A percentile compares a stretch with the other conserved stretches of the same genome.
These are phyloP conservation scores for Apiospora arundinis DNA, from an alignment of 2,329 filamentous ascomycete species.

Conservation along the genomic window DNA sequence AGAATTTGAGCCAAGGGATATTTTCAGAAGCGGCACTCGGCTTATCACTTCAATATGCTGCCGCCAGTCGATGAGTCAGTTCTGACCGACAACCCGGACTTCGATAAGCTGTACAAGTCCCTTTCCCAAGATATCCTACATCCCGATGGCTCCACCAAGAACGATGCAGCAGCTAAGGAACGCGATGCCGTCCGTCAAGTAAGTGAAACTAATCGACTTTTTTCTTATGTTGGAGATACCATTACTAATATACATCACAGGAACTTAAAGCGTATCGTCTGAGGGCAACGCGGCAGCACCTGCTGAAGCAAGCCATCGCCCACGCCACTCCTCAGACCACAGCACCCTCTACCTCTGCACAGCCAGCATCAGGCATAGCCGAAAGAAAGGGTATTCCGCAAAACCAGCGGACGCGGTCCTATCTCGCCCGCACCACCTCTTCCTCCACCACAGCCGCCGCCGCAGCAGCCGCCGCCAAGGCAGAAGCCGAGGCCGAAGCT, in stretches of 20 bases:
- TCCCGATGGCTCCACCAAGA: constrained; percentile 62
- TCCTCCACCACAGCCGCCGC: constrained; percentile 29
- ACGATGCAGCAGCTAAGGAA: constrained; percentile 56
- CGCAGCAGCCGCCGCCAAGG: background rate
- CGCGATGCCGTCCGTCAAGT: constrained; percentile 53
- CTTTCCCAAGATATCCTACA: constrained; percentile 62
- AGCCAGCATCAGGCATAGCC: constrained; percentile 24
- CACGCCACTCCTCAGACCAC: constrained; percentile 43
- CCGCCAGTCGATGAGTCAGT: constrained; percentile 63
- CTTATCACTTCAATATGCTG: constrained; percentile 50
- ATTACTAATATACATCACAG: constrained; percentile 41
- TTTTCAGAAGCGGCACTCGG: background rate
- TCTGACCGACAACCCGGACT: constrained; percentile 63
- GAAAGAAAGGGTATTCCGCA: constrained; percentile 30
- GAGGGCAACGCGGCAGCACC: constrained; percentile 53
- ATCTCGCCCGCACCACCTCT: constrained; percentile 7
- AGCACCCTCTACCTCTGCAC: constrained; percentile 29
- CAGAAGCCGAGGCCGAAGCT: no score
- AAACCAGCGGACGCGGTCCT: constrained; percentile 22
- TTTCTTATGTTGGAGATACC: no score
- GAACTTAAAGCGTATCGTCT: constrained; percentile 57
- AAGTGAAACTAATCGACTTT: background rate
- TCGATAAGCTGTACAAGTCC: constrained; percentile 62
- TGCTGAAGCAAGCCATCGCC: constrained; percentile 58
- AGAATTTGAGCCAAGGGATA: no score